These are phyloP conservation scores for Ustilago curta DNA, from an alignment of 1,284 basidiomycete species.

Conservation along the genomic window DNA sequence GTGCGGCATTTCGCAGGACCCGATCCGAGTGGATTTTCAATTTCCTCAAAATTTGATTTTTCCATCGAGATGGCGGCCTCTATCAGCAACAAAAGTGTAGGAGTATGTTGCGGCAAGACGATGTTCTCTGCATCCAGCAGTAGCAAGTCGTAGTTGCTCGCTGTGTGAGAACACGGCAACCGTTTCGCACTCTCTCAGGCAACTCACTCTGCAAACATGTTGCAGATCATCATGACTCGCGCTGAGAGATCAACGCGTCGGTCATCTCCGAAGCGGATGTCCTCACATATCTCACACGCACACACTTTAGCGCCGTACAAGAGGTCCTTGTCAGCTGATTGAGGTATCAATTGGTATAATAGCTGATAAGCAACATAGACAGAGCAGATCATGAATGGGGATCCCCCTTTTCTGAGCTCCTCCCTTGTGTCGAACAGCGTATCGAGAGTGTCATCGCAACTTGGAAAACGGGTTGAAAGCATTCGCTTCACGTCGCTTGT, in stretches of 20 bases:
- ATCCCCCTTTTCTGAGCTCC: not conserved
- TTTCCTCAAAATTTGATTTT: not conserved
- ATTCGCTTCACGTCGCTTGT: conserved; percentile 51
- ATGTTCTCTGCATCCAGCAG: not conserved
- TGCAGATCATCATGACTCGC: too few species aligned
- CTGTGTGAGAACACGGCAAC: too few species aligned
- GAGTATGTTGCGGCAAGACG: not conserved
- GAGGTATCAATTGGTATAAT: conserved; percentile 27
- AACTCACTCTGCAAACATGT: too few species aligned
- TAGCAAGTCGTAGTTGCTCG: too few species aligned
- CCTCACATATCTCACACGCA: not conserved
- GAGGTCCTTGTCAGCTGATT: not conserved
- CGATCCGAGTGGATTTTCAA: conserved; percentile 16
- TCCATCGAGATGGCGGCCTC: too few species aligned
- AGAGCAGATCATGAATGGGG: not conserved
- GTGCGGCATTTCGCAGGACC: not conserved
- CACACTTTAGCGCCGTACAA: not conserved
- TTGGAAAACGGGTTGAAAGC: conserved; percentile 65
- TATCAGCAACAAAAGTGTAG: not conserved
- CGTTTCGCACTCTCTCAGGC: too few species aligned
- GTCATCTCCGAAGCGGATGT: not conserved
- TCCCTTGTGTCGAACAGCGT: too few species aligned
- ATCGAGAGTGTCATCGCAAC: conserved; percentile 45
- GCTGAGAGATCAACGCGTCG: too few species aligned
- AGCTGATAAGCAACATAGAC: not conserved